Conservation (phyloP, 164 flowering plant genomes). For the Nymphaea colorata region DNA sequence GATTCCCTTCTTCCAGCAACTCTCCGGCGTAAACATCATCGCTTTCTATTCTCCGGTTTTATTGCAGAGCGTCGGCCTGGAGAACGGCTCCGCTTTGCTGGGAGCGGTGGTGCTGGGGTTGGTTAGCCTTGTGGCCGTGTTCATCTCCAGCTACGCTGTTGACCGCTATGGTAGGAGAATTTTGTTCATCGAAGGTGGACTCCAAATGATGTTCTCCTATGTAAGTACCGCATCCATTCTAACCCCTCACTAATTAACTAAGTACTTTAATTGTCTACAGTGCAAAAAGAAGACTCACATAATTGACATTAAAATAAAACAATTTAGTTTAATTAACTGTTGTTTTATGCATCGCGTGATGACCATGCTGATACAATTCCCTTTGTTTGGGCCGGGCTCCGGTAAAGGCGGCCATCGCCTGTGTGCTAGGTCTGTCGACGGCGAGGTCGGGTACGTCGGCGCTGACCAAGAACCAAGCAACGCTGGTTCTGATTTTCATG, state of each 20-base stretch:
- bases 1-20: slow-evolving; percentile 1
- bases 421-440: slow-evolving; percentile 20
- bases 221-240: slow-evolving; percentile 9
- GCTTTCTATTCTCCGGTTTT: slow-evolving; percentile 66
- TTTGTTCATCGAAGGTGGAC: slow-evolving; percentile 47
- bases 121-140: slow-evolving; percentile 34
- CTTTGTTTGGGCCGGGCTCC: too few relatives aligned
- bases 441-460: slow-evolving; percentile 27
- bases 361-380: too few relatives aligned
- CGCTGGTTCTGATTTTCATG: slow-evolving; percentile 38
- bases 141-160: slow-evolving; percentile 36
- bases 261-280: too few relatives aligned
- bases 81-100: slow-evolving; percentile 38
- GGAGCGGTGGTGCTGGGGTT: slow-evolving; percentile 46
- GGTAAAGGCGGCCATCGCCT: slow-evolving; percentile 31
- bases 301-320: not conserved
- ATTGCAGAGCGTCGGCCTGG: slow-evolving; percentile 58
- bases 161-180: slow-evolving; percentile 56
- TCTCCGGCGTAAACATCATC: slow-evolving; percentile 18
- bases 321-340: not conserved
- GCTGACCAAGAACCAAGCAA: slow-evolving; percentile 25
- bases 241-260: not conserved
- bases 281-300: too few relatives aligned
- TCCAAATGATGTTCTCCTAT: slow-evolving; percentile 47
- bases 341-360: too few relatives aligned